Evolutionary conservation across 768 basidiomycete genomes (phyloP).

Genomic region (Termitomyces sp.): DNA sequence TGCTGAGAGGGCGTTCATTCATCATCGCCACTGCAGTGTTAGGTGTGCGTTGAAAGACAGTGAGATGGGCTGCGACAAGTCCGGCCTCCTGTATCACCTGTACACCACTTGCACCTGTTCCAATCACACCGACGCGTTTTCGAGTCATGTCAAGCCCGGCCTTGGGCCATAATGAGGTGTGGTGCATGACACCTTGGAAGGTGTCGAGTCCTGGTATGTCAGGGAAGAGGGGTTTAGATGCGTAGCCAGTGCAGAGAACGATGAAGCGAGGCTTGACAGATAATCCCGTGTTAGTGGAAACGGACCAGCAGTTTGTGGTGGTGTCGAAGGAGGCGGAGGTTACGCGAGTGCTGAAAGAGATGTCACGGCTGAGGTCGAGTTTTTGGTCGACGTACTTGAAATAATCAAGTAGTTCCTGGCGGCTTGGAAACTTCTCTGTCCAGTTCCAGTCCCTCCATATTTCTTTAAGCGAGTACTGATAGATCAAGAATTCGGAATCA

Average conservation of each 20-base stretch:
- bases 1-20: slow-evolving; percentile 10
- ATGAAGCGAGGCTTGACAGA: slow-evolving; percentile 17
- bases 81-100: slow-evolving; percentile 19
- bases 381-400: slow-evolving; percentile 18
- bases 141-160: slow-evolving; percentile 13
- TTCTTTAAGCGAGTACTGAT: slow-evolving; percentile 18
- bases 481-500: slow-evolving; percentile 19
- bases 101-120: too few relatives aligned
- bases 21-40: slow-evolving; percentile 17
- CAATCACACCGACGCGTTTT: slow-evolving; percentile 12
- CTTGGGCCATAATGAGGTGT: slow-evolving; percentile 19
- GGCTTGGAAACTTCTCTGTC: slow-evolving; percentile 12
- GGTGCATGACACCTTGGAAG: slow-evolving; percentile 18
- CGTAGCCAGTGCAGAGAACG: slow-evolving; percentile 18
- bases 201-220: slow-evolving; percentile 14
- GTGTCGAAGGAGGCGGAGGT: slow-evolving; percentile 16
- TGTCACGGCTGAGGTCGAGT: slow-evolving; percentile 18
- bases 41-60: slow-evolving; percentile 23
- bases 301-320: slow-evolving; percentile 15
- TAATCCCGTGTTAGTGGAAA: slow-evolving; percentile 13
- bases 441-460: slow-evolving; percentile 21
- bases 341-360: slow-evolving; percentile 17
- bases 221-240: slow-evolving; percentile 18
- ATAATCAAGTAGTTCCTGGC: slow-evolving; percentile 16
- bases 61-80: slow-evolving; percentile 14